Conservation (phyloP, 805 yeast species). For the Torulaspora microellipsoides region DNA sequence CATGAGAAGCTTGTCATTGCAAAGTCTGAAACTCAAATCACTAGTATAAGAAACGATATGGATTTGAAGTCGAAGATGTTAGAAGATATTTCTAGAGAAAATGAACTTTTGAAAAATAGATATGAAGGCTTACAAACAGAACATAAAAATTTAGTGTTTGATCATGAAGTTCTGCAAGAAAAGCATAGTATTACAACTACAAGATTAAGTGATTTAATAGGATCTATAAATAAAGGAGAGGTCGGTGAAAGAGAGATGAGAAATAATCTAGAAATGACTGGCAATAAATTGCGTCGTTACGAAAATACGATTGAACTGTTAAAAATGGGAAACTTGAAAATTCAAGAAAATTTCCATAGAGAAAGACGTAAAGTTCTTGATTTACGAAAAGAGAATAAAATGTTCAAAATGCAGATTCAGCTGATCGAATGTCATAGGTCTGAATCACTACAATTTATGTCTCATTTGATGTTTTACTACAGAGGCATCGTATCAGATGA, state of each 20-base stretch:
- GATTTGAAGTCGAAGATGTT: neutral
- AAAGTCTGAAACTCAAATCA: slow-evolving; percentile 1
- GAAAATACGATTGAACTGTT: slow-evolving; percentile 13
- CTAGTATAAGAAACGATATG: slow-evolving; percentile 2
- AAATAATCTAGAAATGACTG: slow-evolving; percentile 8
- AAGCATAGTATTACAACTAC: slow-evolving; percentile 11
- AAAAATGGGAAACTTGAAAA: slow-evolving; percentile 17
- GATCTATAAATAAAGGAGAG: slow-evolving; percentile 8
- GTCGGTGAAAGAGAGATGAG: slow-evolving; percentile 8
- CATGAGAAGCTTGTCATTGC: slow-evolving; percentile 4
- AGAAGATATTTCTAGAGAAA: neutral
- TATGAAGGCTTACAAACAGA: slow-evolving; percentile 4
- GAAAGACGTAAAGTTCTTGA: slow-evolving; percentile 28
- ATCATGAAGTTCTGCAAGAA: slow-evolving; percentile 14
- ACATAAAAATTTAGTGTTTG: slow-evolving; percentile 7
- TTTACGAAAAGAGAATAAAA: slow-evolving; percentile 17
- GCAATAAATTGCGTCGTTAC: slow-evolving; percentile 9
- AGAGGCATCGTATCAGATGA: slow-evolving; percentile 19
- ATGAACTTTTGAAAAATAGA: neutral
- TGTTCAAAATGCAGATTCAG: slow-evolving; percentile 15
- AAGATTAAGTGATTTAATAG: slow-evolving; percentile 10
- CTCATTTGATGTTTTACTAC: slow-evolving; percentile 27
- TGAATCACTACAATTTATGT: slow-evolving; percentile 28
- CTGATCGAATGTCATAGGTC: slow-evolving; percentile 21
- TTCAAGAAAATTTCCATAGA: slow-evolving; percentile 20